A percentile compares a stretch with the other conserved stretches of the same genome.
phyloP scores from a whole-genome alignment of 108 stramenopile species.

The Cylindrotheca closterium region DNA sequence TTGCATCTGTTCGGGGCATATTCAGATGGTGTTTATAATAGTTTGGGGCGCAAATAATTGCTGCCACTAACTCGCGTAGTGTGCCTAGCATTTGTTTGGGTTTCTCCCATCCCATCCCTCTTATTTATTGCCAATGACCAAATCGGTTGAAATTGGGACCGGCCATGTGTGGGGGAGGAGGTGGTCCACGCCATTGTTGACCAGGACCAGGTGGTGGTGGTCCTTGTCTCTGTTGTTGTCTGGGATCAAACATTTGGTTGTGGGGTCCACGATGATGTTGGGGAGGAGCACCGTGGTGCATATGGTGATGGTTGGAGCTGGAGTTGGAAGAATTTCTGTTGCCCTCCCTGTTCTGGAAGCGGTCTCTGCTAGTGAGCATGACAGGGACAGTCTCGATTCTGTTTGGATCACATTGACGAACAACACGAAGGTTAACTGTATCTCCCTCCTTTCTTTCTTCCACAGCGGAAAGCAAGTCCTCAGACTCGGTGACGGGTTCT shows the following conservation, averaged over 20 bases:
- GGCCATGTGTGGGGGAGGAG: background rate
- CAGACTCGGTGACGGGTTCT: slow-evolving; percentile 49
- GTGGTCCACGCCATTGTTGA: background rate
- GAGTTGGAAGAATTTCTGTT: background rate
- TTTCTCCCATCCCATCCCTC: no score
- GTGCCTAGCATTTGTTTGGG: no score
- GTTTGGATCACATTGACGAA: slow-evolving; percentile 22
- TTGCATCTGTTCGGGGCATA: no score
- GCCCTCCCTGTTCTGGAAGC: background rate
- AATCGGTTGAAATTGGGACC: background rate
- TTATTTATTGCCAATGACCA: background rate
- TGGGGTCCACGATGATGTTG: background rate
- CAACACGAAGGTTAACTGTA: slow-evolving; percentile 56
- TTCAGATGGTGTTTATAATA: no score
- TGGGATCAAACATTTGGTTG: background rate
- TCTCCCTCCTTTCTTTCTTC: slow-evolving; percentile 80
- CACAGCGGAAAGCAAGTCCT: slow-evolving; percentile 68
- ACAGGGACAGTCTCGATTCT: slow-evolving; percentile 9
- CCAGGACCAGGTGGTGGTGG: no score
- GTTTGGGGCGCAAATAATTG: no score
- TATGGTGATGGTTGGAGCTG: background rate
- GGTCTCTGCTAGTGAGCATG: slow-evolving; percentile 10
- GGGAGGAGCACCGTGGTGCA: background rate
- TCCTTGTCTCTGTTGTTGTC: no score
- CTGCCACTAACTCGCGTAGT: no score